Evolutionary conservation across 75 land plant species (phyloP).

Genomic region (Adiantum capillusveneris): DNA sequence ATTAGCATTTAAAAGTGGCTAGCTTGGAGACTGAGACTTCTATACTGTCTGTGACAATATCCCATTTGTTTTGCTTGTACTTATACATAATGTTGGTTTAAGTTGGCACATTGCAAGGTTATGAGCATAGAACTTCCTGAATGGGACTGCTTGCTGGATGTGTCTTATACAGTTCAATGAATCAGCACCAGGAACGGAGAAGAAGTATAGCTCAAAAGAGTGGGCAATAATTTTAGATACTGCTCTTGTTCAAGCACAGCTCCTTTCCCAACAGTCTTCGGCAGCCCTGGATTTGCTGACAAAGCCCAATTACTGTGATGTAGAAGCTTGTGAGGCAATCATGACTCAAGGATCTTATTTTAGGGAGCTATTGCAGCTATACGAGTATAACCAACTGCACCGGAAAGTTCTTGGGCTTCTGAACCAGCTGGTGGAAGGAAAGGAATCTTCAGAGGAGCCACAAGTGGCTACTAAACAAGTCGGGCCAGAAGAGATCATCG

Average conservation of each 20-base stretch:
- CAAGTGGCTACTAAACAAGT: slow-evolving; percentile 31
- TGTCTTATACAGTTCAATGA: background rate
- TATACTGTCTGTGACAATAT: too few species aligned
- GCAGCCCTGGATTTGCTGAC: slow-evolving; percentile 63
- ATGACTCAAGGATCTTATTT: slow-evolving; percentile 51
- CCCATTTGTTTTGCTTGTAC: too few species aligned
- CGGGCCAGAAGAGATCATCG: slow-evolving; percentile 69
- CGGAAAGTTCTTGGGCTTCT: slow-evolving; percentile 79
- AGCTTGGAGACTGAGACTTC: too few species aligned
- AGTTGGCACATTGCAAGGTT: too few species aligned
- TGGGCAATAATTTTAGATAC: slow-evolving; percentile 81
- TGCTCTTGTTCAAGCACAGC: slow-evolving; percentile 76
- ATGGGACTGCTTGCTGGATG: too few species aligned
- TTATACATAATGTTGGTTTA: too few species aligned
- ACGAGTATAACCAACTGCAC: slow-evolving; percentile 71
- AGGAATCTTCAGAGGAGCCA: slow-evolving; percentile 38
- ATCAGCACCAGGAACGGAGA: background rate
- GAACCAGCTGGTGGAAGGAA: slow-evolving; percentile 60
- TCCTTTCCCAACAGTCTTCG: slow-evolving; percentile 69
- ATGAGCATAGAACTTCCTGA: too few species aligned
- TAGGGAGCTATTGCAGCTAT: slow-evolving; percentile 64
- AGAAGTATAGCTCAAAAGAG: slow-evolving; percentile 60
- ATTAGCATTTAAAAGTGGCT: too few species aligned
- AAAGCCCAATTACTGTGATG: slow-evolving; percentile 85
- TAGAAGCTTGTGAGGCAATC: slow-evolving; percentile 83